Base-by-base conservation (phyloP, 2,329 filamentous ascomycete species). In the Dactylonectria estremocensis region DNA sequence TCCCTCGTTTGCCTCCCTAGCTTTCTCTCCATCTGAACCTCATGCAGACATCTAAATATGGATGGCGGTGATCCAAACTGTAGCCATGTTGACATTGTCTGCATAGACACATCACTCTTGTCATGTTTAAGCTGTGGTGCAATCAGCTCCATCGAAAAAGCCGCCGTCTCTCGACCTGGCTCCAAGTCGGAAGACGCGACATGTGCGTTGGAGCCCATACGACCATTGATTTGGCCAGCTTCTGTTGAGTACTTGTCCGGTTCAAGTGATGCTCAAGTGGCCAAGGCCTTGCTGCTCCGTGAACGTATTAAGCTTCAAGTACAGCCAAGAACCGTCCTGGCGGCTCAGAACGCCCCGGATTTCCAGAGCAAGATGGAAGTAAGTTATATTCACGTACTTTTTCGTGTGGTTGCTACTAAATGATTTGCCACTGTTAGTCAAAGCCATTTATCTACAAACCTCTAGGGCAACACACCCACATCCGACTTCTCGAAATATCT, bases 401-500 rank as follows among this genome's bases (percentile, higher is more conserved):
- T 28, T 7, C 4, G 7, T 28, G 24, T 3, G 24, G 7, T 28
- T 7, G 7, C 24, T 7, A 28, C 24, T 28, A 28, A 28, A 4
- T 28, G 24, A 3, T 28, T 28, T 28, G 7, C 24, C 24, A 28
- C 4, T 16, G 11, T 2, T 8, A 56, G 54, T n/a, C 54, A 5
- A 40, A 56, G 9, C 37, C 68, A n/a, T 46, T 70, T 6, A 33
- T 18, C 5, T 70, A 70, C 40, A 56, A 64, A 6, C 13, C 35
- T 20, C 48, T 70, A 31, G 24, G 24, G 7, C 28, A 61, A 2
- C 8, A 10, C 10, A 61, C 56, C 3, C 60, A 65, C 13, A 62
- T 70, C 14, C 58, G 69, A 16, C 61, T 70, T 6, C 57, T 70
- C 18, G 48, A 70, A 18, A 43, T 70, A 7, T 48, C 56, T 1